A percentile compares a stretch with the other conserved stretches of the same genome.
These are phyloP conservation scores for Plasmodium fragile DNA, from an alignment of 169 alveolate genomes.

Conservation along the genomic window DNA sequence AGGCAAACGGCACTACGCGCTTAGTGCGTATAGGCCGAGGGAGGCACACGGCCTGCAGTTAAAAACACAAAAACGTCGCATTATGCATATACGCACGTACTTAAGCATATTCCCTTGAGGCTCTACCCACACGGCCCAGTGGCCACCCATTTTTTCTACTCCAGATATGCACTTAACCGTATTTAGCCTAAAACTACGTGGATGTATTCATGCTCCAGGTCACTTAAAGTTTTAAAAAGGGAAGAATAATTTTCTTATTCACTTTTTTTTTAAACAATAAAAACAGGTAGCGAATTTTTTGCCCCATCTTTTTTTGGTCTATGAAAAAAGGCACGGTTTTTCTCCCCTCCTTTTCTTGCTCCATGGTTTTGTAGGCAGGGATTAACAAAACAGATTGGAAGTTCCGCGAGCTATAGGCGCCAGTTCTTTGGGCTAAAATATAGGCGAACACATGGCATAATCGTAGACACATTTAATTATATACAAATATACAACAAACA, in stretches of 20 bases:
- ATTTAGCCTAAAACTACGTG: neutral
- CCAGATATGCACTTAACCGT: neutral
- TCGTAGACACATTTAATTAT: neutral
- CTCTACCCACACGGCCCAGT: neutral
- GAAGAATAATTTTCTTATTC: neutral
- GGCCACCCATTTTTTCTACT: neutral
- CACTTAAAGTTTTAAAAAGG: neutral
- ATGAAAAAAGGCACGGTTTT: neutral
- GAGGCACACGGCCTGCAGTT: neutral
- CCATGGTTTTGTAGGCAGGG: neutral
- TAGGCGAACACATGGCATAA: neutral
- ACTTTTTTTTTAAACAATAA: neutral
- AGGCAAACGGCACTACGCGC: neutral
- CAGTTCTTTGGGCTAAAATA: too few species aligned
- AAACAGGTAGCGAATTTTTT: neutral
- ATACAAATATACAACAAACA: neutral
- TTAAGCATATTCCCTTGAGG: neutral
- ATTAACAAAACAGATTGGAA: neutral
- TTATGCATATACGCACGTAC: neutral
- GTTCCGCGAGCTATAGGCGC: neutral
- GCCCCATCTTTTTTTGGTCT: neutral
- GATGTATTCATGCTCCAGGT: neutral
- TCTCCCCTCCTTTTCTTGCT: neutral
- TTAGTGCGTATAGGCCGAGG: neutral
- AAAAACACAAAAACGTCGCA: neutral